Evolutionary conservation across 208 protist genomes (phyloP).

Genomic region (Wallacemonas sp.): DNA sequence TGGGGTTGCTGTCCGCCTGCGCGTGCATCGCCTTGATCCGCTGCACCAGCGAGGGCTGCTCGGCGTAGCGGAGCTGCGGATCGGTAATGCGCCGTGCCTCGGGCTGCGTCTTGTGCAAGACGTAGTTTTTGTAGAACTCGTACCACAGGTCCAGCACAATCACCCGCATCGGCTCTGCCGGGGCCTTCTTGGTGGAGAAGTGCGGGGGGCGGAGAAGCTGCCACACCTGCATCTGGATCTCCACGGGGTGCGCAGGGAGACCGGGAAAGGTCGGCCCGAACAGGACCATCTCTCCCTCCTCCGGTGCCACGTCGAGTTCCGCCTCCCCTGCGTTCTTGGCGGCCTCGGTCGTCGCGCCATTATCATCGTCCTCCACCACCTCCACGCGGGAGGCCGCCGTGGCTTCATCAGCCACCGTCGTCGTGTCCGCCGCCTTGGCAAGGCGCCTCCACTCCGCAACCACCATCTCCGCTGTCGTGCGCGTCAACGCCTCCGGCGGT

Average conservation of each 20-base stretch:
- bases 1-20: conserved; percentile 17
- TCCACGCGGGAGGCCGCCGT: conserved; percentile 1
- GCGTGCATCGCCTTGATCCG: conserved; percentile 36
- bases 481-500: conserved; percentile 3
- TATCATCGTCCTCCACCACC: conserved; percentile 7
- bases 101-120: conserved; percentile 72
- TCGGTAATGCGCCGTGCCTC: conserved; percentile 31
- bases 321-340: neutral
- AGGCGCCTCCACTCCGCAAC: conserved; percentile 11
- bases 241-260: conserved; percentile 19
- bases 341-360: neutral
- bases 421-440: neutral
- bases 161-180: conserved; percentile 13
- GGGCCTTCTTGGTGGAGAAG: neutral
- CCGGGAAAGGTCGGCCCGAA: conserved; percentile 48
- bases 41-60: conserved; percentile 41
- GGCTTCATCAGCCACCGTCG: neutral
- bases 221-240: conserved; percentile 41
- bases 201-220: conserved; percentile 33
- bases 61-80: conserved; percentile 20
- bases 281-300: conserved; percentile 4
- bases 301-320: neutral
- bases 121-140: conserved; percentile 62
- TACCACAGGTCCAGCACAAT: conserved; percentile 74
- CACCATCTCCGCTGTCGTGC: conserved; percentile 20